Base-by-base conservation (phyloP, 1,139 yeast genomes). In the Candida gigantensis region DNA sequence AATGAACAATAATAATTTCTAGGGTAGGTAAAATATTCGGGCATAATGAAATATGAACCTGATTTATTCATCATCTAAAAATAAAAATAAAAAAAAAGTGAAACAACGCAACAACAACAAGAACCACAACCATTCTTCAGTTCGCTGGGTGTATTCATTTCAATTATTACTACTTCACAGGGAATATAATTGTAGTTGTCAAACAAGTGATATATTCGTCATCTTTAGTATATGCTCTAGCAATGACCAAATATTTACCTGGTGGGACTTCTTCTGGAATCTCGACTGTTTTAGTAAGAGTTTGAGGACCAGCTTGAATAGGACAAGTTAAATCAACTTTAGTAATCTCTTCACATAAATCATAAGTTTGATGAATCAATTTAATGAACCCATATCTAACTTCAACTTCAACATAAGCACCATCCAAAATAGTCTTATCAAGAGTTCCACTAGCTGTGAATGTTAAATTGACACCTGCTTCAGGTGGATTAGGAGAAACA, bases 261-360 rank as follows among this genome's bases (percentile, higher is more conserved):
- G 97, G 96, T 41, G 98, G 97, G 17, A 90, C 95, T 60, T 88
- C 94, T n/a, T 73, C 68, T 13, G 98, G 98, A 44, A 92, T 78
- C 50, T 81, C 90, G 23, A 92, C 94, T 31, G 68, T 63, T 62
- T 89, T 88, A 24, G 73, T 62, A 43, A 92, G 65, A 36, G 68
- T 65, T 51, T 87, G 82, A 37, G 65, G 60, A 5, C 97, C 98
- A 48, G 77, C 68, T 37, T 69, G 55, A 39, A 92, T 63, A 2
- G 98, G 98, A 58, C 98, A 92, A 36, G 70, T 71, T 58, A 82
- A 65, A 53, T 86, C 96, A 32, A 89, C 90, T 53, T 88, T 85
- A 39, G 79, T 77, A 43, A 88, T 72, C 56, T 88, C 84, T 48
- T 89, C 96, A 62, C 98, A 92, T 44, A 92, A 70, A 60, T 92